phyloP scores from a whole-genome alignment of 495 filamentous ascomycete genomes.

The Aspergillus ostianus region DNA sequence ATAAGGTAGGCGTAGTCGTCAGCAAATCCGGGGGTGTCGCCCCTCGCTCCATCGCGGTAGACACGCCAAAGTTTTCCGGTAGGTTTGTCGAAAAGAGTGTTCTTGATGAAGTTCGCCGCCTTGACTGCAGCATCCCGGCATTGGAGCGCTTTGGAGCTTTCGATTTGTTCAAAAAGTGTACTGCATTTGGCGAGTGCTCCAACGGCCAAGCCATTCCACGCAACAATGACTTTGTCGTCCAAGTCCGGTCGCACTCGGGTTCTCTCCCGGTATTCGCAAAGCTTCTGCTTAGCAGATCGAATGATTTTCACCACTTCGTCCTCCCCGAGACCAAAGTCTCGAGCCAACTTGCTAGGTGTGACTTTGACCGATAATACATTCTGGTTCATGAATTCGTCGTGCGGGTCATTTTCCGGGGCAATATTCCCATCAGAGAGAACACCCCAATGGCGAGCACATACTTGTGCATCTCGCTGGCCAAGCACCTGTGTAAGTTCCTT shows the following conservation, averaged over 20 bases:
- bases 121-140: slow-evolving; percentile 65
- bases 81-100: slow-evolving; percentile 68
- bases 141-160: slow-evolving; percentile 52
- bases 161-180: slow-evolving; percentile 60
- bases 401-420: slow-evolving; percentile 74
- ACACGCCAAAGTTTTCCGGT: slow-evolving; percentile 69
- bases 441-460: slow-evolving; percentile 83
- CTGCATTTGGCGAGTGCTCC: slow-evolving; percentile 73
- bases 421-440: slow-evolving; percentile 90
- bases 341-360: slow-evolving; percentile 66
- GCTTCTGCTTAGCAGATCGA: slow-evolving; percentile 61
- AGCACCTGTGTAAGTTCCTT: slow-evolving; percentile 83
- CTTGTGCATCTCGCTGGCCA: slow-evolving; percentile 62
- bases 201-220: slow-evolving; percentile 90
- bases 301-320: slow-evolving; percentile 74
- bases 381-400: slow-evolving; percentile 89
- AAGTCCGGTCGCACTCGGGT: slow-evolving; percentile 76
- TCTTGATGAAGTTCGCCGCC: slow-evolving; percentile 72
- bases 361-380: slow-evolving; percentile 59
- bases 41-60: slow-evolving; percentile 66
- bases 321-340: slow-evolving; percentile 73
- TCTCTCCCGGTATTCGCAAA: slow-evolving; percentile 70
- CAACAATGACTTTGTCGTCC: slow-evolving; percentile 87
- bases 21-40: slow-evolving; percentile 75
- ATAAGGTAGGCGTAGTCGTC: slow-evolving; percentile 95